phyloP scores from a whole-genome alignment of 441 rosid species.

The Mallotus repandus region DNA sequence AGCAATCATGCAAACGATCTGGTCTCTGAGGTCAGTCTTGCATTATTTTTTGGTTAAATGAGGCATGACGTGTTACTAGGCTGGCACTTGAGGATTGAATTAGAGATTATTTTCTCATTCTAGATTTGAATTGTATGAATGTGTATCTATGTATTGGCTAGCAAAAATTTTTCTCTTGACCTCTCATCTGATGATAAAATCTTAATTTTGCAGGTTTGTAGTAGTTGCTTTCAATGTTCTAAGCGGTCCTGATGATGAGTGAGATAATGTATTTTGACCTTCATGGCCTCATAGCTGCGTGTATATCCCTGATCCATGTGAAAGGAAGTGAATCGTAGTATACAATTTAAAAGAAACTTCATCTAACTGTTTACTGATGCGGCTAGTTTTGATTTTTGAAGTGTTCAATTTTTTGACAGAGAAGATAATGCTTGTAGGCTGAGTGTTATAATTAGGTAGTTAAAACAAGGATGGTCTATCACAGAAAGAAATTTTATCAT shows the following conservation, averaged over 20 bases:
- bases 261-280: constrained; percentile 26
- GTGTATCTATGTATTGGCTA: neutral
- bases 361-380: constrained; percentile 2
- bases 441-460: neutral
- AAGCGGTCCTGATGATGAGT: constrained; percentile 32
- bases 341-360: constrained; percentile 1
- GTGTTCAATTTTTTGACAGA: constrained; percentile 11
- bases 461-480: neutral
- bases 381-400: neutral
- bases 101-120: neutral
- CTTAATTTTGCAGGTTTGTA: constrained; percentile 44
- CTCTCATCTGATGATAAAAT: constrained; percentile 19
- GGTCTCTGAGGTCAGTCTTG: constrained; percentile 1
- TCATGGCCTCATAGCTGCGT: constrained; percentile 4
- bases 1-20: neutral
- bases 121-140: neutral
- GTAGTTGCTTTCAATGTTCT: constrained; percentile 37
- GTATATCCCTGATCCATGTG: constrained; percentile 17
- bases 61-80: neutral
- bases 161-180: constrained; percentile 7
- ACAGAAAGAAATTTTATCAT: neutral
- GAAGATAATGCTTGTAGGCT: constrained; percentile 18
- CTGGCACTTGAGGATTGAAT: neutral
- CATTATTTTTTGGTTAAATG: too few species aligned
- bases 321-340: constrained; percentile 19